Evolutionary conservation across 2,329 filamentous ascomycete genomes (phyloP).

Genomic region (Botrytis sinoallii): DNA sequence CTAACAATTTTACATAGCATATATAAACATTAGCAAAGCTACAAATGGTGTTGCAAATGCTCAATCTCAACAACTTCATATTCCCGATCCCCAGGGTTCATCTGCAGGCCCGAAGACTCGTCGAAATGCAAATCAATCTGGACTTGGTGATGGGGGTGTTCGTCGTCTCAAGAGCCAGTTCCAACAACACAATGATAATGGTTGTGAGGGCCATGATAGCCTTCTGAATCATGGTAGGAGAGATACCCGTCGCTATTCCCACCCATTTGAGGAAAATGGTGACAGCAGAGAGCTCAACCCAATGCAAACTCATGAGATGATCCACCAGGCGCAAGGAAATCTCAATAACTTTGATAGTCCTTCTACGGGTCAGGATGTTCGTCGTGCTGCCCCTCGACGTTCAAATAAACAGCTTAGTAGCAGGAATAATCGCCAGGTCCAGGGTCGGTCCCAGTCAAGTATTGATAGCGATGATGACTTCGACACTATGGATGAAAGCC

Average conservation of each 20-base stretch:
- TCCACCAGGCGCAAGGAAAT: background rate
- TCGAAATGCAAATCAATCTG: background rate
- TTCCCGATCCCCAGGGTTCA: background rate
- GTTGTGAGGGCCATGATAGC: background rate
- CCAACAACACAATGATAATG: background rate
- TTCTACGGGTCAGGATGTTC: background rate
- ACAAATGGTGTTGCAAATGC: background rate
- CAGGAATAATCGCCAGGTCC: background rate
- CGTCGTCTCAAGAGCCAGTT: background rate
- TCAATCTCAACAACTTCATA: background rate
- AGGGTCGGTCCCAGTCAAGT: background rate
- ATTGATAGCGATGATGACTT: background rate
- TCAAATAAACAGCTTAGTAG: background rate
- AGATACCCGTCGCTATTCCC: background rate
- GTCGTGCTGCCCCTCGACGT: background rate
- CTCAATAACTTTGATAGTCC: background rate
- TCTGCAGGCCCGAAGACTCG: background rate
- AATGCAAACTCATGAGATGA: background rate
- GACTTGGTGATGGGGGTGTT: background rate
- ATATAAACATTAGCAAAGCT: background rate
- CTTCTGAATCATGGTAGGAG: background rate
- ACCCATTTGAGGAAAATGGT: background rate
- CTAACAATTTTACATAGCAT: conserved; percentile 6
- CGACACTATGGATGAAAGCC: background rate
- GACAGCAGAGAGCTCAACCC: background rate